Evolutionary conservation across 768 basidiomycete genomes (phyloP), one percentile per base, ranked within the genome.

Genomic region (Macrolepiota dolichaula): DNA sequence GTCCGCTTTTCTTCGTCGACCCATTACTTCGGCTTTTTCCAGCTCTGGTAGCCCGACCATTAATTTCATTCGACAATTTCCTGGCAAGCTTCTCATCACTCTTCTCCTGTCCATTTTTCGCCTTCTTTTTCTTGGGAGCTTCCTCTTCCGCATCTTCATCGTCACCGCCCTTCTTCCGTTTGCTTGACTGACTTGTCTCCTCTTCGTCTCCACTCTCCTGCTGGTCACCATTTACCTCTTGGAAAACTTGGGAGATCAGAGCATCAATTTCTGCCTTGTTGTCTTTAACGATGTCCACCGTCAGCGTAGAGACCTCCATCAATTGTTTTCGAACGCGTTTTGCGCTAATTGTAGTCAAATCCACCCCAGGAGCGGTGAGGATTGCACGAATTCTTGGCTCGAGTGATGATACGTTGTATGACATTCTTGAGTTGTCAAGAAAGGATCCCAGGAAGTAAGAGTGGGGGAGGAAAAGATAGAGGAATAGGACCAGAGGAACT

Each of bases 311-410:
- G 72, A 85, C 79, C 62, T 83, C 84, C 59, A 77, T 67, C 63
- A 94, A 76, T 70, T 86, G 83, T 69, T 88, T 89, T 65, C 95
- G 85, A 67, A 97, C 93, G 74, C 86, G 87, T 76, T 93, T 96
- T 50, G 94, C 94, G 70, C 87, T 91, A 73, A 94, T 91, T 50
- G 88, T 89, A 50, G 78, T 63, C 67, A 94, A 81, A 79, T 94
- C 89, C 51, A 84, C 88, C 51, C 85, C 87, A 2, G 92, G 92
- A 19, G 88, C 87, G 32, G 84, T 79, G 55, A 94, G 84, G 71
- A 94, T 91, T 61, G 79, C 75, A 65, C 79, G 80, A 69, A 94
- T 88, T 62, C 76, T 79, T 12, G 81, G 79, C 72, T 86, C 82
- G 65, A 92, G 79, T 61, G 79, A 73, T 62, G 70, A 67, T 51